Conservation (phyloP, 192 early-diverging fungal species). For the Gigaspora rosea region DNA sequence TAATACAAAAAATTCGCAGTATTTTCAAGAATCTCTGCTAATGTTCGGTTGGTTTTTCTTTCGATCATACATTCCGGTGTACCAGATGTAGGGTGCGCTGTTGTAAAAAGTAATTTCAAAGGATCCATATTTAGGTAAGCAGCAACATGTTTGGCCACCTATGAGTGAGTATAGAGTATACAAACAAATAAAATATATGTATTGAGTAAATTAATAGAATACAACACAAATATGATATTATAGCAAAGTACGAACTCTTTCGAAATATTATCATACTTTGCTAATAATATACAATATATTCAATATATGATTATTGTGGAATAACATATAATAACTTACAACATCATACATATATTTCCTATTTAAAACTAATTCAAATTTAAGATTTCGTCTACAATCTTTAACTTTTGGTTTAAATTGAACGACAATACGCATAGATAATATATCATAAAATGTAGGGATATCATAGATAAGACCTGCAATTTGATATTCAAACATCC, state of each 20-base stretch:
- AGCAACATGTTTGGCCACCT: not conserved
- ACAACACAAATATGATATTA: too few species aligned
- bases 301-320: not conserved
- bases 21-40: conserved; percentile 46
- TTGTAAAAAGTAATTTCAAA: conserved; percentile 73
- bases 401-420: not conserved
- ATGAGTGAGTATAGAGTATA: not conserved
- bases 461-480: not conserved
- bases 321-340: not conserved
- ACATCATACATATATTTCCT: not conserved
- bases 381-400: not conserved
- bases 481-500: not conserved
- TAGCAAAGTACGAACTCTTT: too few species aligned
- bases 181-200: too few species aligned
- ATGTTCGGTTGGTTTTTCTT: conserved; percentile 35
- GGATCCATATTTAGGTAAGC: conserved; percentile 34
- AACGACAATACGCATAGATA: not conserved
- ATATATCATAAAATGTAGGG: not conserved
- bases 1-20: conserved; percentile 65
- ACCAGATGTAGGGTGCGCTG: conserved; percentile 31
- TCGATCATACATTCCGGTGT: conserved; percentile 37
- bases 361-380: not conserved
- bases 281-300: not conserved
- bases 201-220: too few species aligned
- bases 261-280: too few species aligned